phyloP scores from a whole-genome alignment of 192 early-diverging fungal genomes.

The Oehlia diaphana region DNA sequence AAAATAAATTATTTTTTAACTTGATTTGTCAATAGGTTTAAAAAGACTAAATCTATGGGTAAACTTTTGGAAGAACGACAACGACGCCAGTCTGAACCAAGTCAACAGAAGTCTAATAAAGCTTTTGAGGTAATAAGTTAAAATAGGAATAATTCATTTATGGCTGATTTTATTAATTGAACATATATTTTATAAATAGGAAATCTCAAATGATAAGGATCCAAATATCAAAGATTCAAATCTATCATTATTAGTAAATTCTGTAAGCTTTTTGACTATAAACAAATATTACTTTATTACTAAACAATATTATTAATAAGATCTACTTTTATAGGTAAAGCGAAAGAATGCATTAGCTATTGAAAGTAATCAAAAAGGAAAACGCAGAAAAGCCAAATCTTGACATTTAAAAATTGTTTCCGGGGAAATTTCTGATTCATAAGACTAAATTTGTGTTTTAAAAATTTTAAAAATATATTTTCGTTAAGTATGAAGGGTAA shows the following conservation, averaged over 20 bases:
- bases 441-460: too few relatives aligned
- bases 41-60: constrained; percentile 79
- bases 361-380: constrained; percentile 38
- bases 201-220: constrained; percentile 25
- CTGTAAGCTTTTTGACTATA: constrained; percentile 39
- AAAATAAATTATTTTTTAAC: not conserved
- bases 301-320: not conserved
- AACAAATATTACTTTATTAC: not conserved
- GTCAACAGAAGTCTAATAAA: constrained; percentile 39
- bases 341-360: constrained; percentile 59
- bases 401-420: not conserved
- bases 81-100: constrained; percentile 32
- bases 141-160: constrained; percentile 30
- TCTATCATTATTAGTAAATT: constrained; percentile 54
- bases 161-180: constrained; percentile 13
- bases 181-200: not conserved
- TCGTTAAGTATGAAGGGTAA: too few relatives aligned
- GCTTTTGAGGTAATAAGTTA: constrained; percentile 22
- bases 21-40: constrained; percentile 54
- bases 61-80: constrained; percentile 65
- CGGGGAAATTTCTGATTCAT: too few relatives aligned
- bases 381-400: constrained; percentile 33
- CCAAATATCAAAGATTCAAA: constrained; percentile 41
- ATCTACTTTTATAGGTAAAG: constrained; percentile 42
- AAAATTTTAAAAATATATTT: too few relatives aligned